These are phyloP conservation scores for Globisporangium radiosum DNA, from an alignment of 352 stramenopile species.

Conservation along the genomic window DNA sequence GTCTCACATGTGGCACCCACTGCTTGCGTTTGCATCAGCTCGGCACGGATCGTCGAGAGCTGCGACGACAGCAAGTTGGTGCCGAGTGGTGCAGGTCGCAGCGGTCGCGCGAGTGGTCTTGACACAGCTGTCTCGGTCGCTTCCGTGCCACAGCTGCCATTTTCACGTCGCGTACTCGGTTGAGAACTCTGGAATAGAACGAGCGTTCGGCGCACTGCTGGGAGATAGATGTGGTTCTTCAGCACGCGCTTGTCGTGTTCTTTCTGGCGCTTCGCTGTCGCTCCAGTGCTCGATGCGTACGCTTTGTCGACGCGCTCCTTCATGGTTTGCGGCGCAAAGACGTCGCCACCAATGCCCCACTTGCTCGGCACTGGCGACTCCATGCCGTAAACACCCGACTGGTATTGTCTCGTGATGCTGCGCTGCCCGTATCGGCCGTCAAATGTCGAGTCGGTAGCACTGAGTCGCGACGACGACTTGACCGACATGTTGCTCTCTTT, in stretches of 20 bases:
- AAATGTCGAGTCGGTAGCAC: neutral
- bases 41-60: conserved; percentile 25
- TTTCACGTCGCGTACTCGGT: neutral
- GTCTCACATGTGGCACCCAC: neutral
- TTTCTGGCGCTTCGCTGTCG: conserved; percentile 4
- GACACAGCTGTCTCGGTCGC: neutral
- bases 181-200: conserved; percentile 6
- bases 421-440: neutral
- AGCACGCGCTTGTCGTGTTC: conserved; percentile 15
- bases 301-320: conserved; percentile 13
- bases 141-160: too few relatives aligned
- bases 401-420: neutral
- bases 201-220: conserved; percentile 20
- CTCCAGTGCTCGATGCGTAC: conserved; percentile 8
- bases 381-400: conserved; percentile 1
- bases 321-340: conserved; percentile 11
- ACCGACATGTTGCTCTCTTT: neutral
- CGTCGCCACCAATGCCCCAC: neutral
- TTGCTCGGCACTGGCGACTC: conserved; percentile 3
- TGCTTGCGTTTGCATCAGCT: conserved; percentile 12
- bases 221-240: conserved; percentile 26
- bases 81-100: conserved; percentile 10
- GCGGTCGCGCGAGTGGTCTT: neutral
- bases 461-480: neutral
- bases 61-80: conserved; percentile 36